Evolutionary conservation across 2,329 filamentous ascomycete species (phyloP), one percentile per base, ranked within the genome.

Genomic region (Aspergillus japonicus): DNA sequence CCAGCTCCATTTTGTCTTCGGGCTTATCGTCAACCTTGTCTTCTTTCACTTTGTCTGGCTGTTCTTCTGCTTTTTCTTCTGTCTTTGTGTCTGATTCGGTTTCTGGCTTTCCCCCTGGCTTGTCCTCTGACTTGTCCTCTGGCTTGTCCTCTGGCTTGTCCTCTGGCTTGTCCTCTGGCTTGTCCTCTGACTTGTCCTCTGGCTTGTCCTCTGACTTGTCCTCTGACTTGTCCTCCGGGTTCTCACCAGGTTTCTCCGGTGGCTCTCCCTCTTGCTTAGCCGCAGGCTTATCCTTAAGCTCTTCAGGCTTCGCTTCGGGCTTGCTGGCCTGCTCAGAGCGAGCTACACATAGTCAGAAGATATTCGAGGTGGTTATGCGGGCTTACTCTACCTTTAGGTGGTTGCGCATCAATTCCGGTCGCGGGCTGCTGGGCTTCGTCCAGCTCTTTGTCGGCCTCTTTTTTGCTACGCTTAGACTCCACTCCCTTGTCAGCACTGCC

Each of bases 391-490:
- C 61, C 50, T 21, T 62, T 56, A 10, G 54, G 57, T 21, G 53
- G 50, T 56, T 63, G 58, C 29, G 64, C 57, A 58, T 50, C 23
- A 21, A 60, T 56, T 57, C 62, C 61, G 58, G 64, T 60, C 42
- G 52, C 35, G 47, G 58, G 60, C 33, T 60, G 24, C 16, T 24
- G 47, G 19, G 29, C 52, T 23, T 62, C 57, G 16, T 55, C 35
- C 54, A 56, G 42, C 47, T 62, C 51, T 58, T 66, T 50, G 56
- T 60, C 31, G 24, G 50, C 52, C 57, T 71, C 65, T 42, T 72
- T 77, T 60, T 76, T 78, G 47, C 74, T 77, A 47, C 75, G 75
- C 62, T 81, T 82, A 0, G 71, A 58, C 26, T 68, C 61, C 0
- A 69, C 63, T 1, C 54, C 66, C 7, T 71, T 71, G 24, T 69